phyloP scores from a whole-genome alignment of 345 rosid genomes.

The Linum lewisii region DNA sequence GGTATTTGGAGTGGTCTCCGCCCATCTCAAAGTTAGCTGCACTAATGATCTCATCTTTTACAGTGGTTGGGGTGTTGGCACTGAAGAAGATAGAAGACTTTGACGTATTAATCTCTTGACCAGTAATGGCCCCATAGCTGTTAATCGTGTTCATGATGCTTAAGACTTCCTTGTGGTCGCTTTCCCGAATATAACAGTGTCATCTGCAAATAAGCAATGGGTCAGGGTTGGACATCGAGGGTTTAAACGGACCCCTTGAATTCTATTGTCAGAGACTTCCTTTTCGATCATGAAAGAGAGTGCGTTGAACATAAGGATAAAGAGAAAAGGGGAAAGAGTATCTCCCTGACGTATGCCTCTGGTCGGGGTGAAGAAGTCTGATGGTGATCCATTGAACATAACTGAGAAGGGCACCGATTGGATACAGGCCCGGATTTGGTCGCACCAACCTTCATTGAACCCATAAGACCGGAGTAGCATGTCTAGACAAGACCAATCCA shows the following conservation, averaged over 20 bases:
- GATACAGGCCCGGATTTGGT: too few relatives aligned
- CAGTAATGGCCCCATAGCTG: neutral
- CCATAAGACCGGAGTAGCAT: neutral
- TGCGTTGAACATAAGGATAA: neutral
- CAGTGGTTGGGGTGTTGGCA: too few relatives aligned
- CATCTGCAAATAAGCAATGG: neutral
- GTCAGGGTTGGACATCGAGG: neutral
- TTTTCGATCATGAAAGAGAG: neutral
- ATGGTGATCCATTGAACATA: neutral
- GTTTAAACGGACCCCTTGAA: neutral
- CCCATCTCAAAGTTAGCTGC: too few relatives aligned
- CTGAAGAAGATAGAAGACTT: too few relatives aligned
- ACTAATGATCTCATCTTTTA: too few relatives aligned
- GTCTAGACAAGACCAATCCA: neutral
- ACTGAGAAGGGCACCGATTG: neutral
- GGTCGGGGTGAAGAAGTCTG: neutral
- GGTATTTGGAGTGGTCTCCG: too few relatives aligned
- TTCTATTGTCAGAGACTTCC: neutral
- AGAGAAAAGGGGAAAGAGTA: neutral
- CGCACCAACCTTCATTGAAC: neutral
- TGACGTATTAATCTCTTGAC: neutral
- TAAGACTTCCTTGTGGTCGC: neutral
- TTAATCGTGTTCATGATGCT: neutral
- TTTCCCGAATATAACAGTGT: neutral
- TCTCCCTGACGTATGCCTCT: neutral